Evolutionary conservation across 2,329 filamentous ascomycete genomes (phyloP).

Genomic region (Aspergillus sp.): DNA sequence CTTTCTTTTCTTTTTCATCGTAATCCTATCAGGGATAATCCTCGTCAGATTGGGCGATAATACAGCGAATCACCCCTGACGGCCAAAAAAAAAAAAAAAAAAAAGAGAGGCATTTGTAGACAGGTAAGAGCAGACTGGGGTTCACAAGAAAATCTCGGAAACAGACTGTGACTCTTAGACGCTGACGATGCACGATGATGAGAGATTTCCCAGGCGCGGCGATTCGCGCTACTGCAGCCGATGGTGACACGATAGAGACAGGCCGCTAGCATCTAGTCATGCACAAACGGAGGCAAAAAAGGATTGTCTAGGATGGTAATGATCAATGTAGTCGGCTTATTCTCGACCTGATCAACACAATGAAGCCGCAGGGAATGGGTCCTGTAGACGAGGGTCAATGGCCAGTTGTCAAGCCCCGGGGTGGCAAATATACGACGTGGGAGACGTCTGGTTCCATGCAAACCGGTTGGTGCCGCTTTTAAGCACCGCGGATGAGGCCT

Average conservation of each 20-base stretch:
- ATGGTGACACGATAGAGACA: too few species aligned
- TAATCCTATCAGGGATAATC: constrained; percentile 13
- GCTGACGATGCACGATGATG: background rate
- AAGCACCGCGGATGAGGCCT: too few species aligned
- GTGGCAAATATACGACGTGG: background rate
- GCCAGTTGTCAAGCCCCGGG: background rate
- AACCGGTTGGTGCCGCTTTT: too few species aligned
- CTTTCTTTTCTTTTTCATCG: constrained; percentile 5
- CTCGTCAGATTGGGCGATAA: constrained; percentile 16
- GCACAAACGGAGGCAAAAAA: too few species aligned
- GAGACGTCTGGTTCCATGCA: background rate
- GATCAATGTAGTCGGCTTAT: too few species aligned
- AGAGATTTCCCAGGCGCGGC: background rate
- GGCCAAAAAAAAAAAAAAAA: background rate
- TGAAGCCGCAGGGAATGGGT: background rate
- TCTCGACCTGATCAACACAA: background rate
- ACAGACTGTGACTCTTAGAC: too few species aligned
- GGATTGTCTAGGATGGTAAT: too few species aligned
- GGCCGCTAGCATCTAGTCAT: too few species aligned
- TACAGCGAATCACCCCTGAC: constrained; percentile 12
- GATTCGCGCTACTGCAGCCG: too few species aligned
- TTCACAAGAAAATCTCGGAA: background rate
- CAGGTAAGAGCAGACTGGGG: background rate
- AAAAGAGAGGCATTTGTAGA: background rate
- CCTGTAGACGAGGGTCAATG: background rate